Conservation (phyloP, 306 rosid genomes). For the Phaseolus lunatus region DNA sequence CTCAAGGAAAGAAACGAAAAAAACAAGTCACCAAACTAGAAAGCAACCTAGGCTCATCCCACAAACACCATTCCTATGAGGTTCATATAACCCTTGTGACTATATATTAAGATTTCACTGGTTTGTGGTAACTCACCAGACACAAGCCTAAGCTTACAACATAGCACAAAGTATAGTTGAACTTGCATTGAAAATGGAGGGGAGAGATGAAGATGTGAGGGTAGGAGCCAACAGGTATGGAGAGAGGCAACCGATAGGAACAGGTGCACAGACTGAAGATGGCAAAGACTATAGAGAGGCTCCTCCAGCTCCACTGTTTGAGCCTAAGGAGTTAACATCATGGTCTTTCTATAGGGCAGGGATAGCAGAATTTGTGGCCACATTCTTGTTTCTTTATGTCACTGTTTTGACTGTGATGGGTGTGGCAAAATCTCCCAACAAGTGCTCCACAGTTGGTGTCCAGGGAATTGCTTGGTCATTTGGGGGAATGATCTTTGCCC, state of each 20-base stretch:
- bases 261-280: constrained; percentile 47
- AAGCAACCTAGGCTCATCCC: not conserved
- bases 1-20: not conserved
- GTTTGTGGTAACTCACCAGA: not conserved
- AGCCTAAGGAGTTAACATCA: constrained; percentile 15
- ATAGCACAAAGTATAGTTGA: not conserved
- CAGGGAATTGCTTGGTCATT: constrained; percentile 62
- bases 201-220: constrained; percentile 49
- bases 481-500: constrained; percentile 60
- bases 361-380: constrained; percentile 31
- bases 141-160: not conserved
- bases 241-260: constrained; percentile 51
- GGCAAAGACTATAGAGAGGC: constrained; percentile 36
- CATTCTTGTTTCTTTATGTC: constrained; percentile 28
- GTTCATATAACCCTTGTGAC: not conserved
- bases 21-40: constrained; percentile 11
- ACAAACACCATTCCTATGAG: constrained; percentile 2
- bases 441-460: constrained; percentile 54
- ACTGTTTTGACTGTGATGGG: constrained; percentile 32
- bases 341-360: constrained; percentile 36
- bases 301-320: constrained; percentile 30
- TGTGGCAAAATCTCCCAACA: constrained; percentile 30
- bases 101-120: not conserved
- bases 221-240: constrained; percentile 50
- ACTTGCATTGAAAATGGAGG: constrained; percentile 42